These are phyloP conservation scores for Alternaria gansuensis DNA, from an alignment of 2,329 filamentous ascomycete genomes.

Conservation along the genomic window DNA sequence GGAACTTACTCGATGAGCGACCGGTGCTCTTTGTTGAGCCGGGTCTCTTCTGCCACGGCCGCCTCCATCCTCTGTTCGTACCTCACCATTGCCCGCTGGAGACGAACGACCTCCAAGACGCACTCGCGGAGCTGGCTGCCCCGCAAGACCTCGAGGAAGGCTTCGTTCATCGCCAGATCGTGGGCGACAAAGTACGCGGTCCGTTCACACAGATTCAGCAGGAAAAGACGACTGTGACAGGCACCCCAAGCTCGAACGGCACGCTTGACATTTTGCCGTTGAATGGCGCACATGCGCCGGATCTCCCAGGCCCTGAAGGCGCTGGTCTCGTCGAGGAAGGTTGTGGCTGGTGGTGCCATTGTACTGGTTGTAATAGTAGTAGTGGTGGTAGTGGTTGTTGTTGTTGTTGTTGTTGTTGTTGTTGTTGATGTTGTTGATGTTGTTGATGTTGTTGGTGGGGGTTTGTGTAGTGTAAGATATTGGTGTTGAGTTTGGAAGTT, in stretches of 20 bases:
- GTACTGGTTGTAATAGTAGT: no score
- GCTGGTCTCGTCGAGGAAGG: background rate
- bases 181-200: background rate
- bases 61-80: background rate
- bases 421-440: no score
- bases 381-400: no score
- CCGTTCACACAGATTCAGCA: background rate
- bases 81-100: slow-evolving; percentile 1
- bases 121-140: slow-evolving; percentile 1
- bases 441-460: no score
- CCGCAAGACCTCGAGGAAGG: background rate
- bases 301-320: background rate
- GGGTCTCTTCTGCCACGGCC: background rate
- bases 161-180: background rate
- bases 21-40: background rate
- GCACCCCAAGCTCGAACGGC: background rate
- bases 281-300: background rate
- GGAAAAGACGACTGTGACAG: background rate
- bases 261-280: background rate
- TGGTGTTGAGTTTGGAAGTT: no score
- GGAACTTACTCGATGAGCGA: no score
- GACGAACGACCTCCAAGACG: background rate
- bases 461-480: no score
- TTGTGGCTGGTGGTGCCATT: no score
- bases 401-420: no score